A percentile compares a stretch with the other conserved stretches of the same genome.
Conservation (phyloP, 176 grass and related monocot genomes). For the Areca catechu region DNA sequence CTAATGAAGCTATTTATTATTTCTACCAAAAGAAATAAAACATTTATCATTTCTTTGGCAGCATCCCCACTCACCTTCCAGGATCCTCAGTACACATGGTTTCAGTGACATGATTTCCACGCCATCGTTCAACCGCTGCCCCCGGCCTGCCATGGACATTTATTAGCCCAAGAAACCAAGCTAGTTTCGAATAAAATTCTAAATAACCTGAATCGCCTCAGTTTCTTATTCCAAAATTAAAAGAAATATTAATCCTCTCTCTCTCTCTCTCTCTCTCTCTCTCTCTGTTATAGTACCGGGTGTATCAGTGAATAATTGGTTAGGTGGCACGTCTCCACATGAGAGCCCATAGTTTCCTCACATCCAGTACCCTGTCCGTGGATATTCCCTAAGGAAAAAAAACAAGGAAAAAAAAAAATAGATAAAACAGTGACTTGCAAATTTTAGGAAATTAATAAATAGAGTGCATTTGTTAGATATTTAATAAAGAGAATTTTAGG, state of each 20-base stretch:
- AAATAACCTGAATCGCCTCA: not conserved
- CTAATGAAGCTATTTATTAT: no score
- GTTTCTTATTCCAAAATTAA: not conserved
- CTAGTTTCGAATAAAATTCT: not conserved
- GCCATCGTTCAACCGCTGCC: constrained; percentile 53
- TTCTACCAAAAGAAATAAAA: no score
- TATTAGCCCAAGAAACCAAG: not conserved
- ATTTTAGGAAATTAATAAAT: no score
- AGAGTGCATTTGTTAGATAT: no score
- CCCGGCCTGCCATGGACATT: constrained; percentile 43
- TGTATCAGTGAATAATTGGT: constrained; percentile 90
- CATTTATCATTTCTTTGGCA: no score
- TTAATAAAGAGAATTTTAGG: no score
- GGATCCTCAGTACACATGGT: constrained; percentile 52
- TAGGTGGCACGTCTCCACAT: constrained; percentile 81
- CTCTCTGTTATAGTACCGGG: constrained; percentile 33
- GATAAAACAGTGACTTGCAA: not conserved
- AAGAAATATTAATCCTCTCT: no score
- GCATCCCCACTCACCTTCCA: constrained; percentile 57
- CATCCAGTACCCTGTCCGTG: constrained; percentile 79
- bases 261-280: not conserved
- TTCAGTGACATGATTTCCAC: constrained; percentile 73
- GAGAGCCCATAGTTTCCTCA: constrained; percentile 68
- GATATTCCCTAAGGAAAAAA: constrained; percentile 58
- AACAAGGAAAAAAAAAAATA: not conserved